Evolutionary conservation across 768 basidiomycete species (phyloP), one percentile per base, ranked within the genome.

Genomic region (Lentinus brumalis): DNA sequence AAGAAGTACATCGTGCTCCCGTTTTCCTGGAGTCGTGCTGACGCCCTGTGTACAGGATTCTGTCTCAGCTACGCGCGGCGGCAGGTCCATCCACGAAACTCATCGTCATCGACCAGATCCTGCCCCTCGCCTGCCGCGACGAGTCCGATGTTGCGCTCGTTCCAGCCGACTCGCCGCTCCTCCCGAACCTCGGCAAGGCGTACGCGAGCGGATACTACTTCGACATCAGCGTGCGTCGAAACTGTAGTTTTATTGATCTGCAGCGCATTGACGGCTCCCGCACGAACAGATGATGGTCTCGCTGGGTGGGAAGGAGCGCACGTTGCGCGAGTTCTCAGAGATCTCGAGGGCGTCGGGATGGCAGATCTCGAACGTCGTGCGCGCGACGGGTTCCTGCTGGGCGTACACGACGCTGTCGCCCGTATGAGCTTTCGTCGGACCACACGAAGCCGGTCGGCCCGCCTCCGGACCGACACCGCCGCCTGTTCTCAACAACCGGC

Each of bases 241-340:
- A 31, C 7, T 46, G 55, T 26, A 3, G 21, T 10, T 16, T 16
- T 21, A 29, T 6, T 49, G 10, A 30, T 11, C 31, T 31, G 29
- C 30, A 15, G 18, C 10, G 40, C 29, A 5, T 7, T 44, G 7
- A 46, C 26, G 6, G 12, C 39, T 18, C 4, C 11, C 16, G 39
- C 21, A 12, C 15, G 18, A 6, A 18, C 18, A 89, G 87, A 89
- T 89, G 88, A 83, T 86, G 71, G 79, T 78, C 15, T 78, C 78
- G 54, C 86, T 88, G 69, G 87, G 88, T 59, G 78, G 83, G 5
- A 84, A 88, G 67, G 88, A 90, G 66, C 80, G 88, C 10, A 90
- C 87, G 0, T 74, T 89, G 5, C 79, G 84, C 50, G 86, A 90
- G 70, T 78, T 83, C 42, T 78, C 83, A 4, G 76, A 79, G 3